phyloP scores from a whole-genome alignment of 768 basidiomycete species.

The Psilocybe tampanensis region DNA sequence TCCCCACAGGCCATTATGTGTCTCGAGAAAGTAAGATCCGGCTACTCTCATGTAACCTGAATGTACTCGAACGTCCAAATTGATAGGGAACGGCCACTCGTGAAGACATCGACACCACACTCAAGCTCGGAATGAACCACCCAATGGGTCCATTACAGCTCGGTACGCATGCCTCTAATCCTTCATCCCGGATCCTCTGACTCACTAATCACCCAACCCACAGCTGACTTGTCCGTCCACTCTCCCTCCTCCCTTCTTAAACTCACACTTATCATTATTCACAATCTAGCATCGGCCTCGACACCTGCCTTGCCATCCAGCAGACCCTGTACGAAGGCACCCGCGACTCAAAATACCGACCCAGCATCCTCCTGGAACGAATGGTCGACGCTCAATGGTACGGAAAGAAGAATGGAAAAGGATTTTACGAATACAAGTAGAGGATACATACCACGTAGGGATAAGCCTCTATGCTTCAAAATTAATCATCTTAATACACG shows the following conservation, averaged over 20 bases:
- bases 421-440: slow-evolving; percentile 84
- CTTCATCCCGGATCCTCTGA: too few relatives aligned
- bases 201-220: too few relatives aligned
- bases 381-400: slow-evolving; percentile 98
- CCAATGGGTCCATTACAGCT: slow-evolving; percentile 95
- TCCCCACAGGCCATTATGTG: slow-evolving; percentile 79
- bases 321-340: slow-evolving; percentile 88
- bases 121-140: slow-evolving; percentile 92
- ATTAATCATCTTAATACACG: not conserved
- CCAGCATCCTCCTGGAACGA: slow-evolving; percentile 83
- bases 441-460: not conserved
- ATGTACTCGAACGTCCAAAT: not conserved
- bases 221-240: slow-evolving; percentile 58
- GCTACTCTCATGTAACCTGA: not conserved
- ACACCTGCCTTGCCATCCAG: slow-evolving; percentile 94
- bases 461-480: not conserved
- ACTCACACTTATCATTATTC: not conserved
- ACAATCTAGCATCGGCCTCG: slow-evolving; percentile 82
- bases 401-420: slow-evolving; percentile 90
- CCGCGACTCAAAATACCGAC: slow-evolving; percentile 93
- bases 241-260: not conserved
- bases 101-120: slow-evolving; percentile 94
- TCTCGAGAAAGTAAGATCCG: slow-evolving; percentile 73
- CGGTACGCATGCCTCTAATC: slow-evolving; percentile 38
- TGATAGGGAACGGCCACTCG: slow-evolving; percentile 83